phyloP scores from a whole-genome alignment of 768 basidiomycete species.

The Holtermannia corniformis region DNA sequence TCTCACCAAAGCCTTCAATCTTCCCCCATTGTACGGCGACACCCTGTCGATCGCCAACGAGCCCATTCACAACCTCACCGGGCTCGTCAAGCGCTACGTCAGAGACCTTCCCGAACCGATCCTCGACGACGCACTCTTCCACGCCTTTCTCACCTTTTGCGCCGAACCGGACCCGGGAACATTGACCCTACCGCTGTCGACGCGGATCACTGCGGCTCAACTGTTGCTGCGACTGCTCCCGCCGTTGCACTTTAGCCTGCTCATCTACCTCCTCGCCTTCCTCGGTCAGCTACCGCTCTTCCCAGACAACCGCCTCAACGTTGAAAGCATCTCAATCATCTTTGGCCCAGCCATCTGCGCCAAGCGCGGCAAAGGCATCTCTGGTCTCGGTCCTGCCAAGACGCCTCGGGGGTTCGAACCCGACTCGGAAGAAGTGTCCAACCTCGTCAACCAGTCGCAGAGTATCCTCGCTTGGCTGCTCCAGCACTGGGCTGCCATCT shows the following conservation, averaged over 20 bases:
- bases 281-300: conserved; percentile 52
- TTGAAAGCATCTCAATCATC: conserved; percentile 47
- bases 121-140: conserved; percentile 44
- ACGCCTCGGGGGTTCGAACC: conserved; percentile 5
- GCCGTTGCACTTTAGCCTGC: conserved; percentile 53
- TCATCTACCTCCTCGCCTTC: conserved; percentile 67
- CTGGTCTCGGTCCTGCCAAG: conserved; percentile 20
- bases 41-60: conserved; percentile 15
- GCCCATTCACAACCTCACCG: conserved; percentile 31
- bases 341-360: conserved; percentile 45
- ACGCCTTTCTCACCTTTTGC: conserved; percentile 47
- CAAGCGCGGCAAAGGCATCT: conserved; percentile 21
- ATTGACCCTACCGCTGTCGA: conserved; percentile 14
- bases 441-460: conserved; percentile 21
- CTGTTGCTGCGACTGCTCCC: conserved; percentile 50
- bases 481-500: conserved; percentile 20
- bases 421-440: conserved; percentile 19
- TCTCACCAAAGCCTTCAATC: conserved; percentile 25
- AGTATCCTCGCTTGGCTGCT: conserved; percentile 23
- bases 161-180: conserved; percentile 35
- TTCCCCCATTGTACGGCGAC: conserved; percentile 31
- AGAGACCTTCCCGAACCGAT: conserved; percentile 48
- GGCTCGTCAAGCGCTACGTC: conserved; percentile 46
- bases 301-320: conserved; percentile 48
- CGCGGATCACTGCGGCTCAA: conserved; percentile 44